These are phyloP conservation scores for Endothia cerciana DNA, from an alignment of 2,329 filamentous ascomycete species.

Conservation along the genomic window DNA sequence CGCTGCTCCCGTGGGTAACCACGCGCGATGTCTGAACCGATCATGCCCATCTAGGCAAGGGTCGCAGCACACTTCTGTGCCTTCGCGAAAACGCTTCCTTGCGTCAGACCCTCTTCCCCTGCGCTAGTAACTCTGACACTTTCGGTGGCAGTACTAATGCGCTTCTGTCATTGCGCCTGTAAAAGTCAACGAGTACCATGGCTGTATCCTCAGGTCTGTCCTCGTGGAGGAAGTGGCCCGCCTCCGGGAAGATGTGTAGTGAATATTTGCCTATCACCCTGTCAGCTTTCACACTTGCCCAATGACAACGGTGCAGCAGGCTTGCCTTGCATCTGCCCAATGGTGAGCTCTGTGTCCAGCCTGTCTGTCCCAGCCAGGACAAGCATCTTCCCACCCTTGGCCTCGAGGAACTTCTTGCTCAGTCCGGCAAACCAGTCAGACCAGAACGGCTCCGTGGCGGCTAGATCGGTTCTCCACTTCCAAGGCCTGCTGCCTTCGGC, in stretches of 20 bases:
- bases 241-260: slow-evolving; percentile 89
- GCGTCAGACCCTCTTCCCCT: slow-evolving; percentile 61
- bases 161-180: slow-evolving; percentile 85
- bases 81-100: background rate
- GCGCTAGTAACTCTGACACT: slow-evolving; percentile 72
- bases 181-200: slow-evolving; percentile 84
- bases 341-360: slow-evolving; percentile 88
- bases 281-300: slow-evolving; percentile 23
- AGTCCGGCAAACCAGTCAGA: slow-evolving; percentile 90
- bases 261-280: slow-evolving; percentile 78
- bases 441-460: slow-evolving; percentile 87
- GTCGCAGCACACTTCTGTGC: background rate
- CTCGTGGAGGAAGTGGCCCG: slow-evolving; percentile 96
- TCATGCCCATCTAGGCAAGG: background rate
- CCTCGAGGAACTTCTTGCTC: slow-evolving; percentile 83
- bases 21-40: too few relatives aligned
- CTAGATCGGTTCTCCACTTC: slow-evolving; percentile 86
- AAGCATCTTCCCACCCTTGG: slow-evolving; percentile 81
- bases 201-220: slow-evolving; percentile 92
- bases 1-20: too few relatives aligned
- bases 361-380: slow-evolving; percentile 88
- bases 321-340: slow-evolving; percentile 94
- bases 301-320: slow-evolving; percentile 17
- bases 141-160: slow-evolving; percentile 88
- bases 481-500: slow-evolving; percentile 53